Conservation (phyloP, 2,329 filamentous ascomycete species). For the Monosporascus cannonballus region DNA sequence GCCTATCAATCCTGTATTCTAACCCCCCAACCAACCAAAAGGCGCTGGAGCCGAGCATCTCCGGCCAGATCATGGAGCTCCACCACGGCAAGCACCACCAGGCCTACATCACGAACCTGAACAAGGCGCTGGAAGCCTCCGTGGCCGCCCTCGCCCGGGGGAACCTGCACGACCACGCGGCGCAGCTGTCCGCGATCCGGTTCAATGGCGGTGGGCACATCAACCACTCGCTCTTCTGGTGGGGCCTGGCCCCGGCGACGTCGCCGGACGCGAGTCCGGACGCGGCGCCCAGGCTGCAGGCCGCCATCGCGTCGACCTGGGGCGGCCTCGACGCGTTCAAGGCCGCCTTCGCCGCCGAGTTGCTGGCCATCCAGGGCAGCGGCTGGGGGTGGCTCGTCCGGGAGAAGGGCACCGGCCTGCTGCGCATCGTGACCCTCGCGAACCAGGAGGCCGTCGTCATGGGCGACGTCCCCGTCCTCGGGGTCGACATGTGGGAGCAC, state of each 20-base stretch:
- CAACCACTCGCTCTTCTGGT: conserved; percentile 92
- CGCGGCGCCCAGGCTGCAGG: conserved; percentile 50
- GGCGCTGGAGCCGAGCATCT: conserved; percentile 70
- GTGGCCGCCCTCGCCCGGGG: conserved; percentile 47
- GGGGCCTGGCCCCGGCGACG: conserved; percentile 64
- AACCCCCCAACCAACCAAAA: conserved; percentile 22
- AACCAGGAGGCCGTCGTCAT: conserved; percentile 72
- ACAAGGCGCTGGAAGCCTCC: conserved; percentile 57
- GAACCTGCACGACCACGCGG: conserved; percentile 53
- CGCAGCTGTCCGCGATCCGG: conserved; percentile 64
- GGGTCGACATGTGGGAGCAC: conserved; percentile 91
- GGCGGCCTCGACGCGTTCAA: conserved; percentile 63
- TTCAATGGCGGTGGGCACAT: conserved; percentile 92
- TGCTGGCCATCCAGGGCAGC: conserved; percentile 72
- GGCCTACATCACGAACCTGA: conserved; percentile 71
- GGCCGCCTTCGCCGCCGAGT: conserved; percentile 57
- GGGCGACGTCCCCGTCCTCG: conserved; percentile 62
- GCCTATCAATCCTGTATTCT: neutral
- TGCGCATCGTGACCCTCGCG: conserved; percentile 75
- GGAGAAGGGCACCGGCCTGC: conserved; percentile 48
- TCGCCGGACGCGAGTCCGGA: conserved; percentile 51
- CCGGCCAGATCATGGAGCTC: conserved; percentile 72
- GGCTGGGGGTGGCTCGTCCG: conserved; percentile 86
- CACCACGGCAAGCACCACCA: conserved; percentile 77
- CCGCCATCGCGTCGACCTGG: conserved; percentile 60